Evolutionary conservation across 2,329 filamentous ascomycete species (phyloP).

Genomic region (Niveomyces coronatus): DNA sequence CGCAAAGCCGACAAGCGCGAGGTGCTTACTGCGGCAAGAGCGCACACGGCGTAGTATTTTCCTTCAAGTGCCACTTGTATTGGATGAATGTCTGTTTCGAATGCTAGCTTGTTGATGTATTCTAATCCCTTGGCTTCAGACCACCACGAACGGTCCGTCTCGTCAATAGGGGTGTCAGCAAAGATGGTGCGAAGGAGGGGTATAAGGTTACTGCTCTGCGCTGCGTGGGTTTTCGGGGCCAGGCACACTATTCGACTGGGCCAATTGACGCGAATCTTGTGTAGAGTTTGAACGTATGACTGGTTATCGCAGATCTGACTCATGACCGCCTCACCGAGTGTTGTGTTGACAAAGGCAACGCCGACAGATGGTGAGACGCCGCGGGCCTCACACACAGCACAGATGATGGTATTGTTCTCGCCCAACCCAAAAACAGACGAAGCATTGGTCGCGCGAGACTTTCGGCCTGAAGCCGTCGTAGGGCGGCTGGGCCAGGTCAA

Average conservation of each 20-base stretch:
- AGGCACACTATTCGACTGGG: slow-evolving; percentile 75
- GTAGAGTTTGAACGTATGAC: slow-evolving; percentile 78
- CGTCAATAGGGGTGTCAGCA: slow-evolving; percentile 20
- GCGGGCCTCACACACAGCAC: slow-evolving; percentile 79
- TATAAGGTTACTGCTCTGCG: slow-evolving; percentile 53
- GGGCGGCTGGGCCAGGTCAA: slow-evolving; percentile 19
- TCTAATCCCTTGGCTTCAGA: slow-evolving; percentile 69
- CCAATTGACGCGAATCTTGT: slow-evolving; percentile 73
- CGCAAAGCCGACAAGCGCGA: too few species aligned
- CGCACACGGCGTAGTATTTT: slow-evolving; percentile 80
- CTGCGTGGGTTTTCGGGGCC: slow-evolving; percentile 53
- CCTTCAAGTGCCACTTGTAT: slow-evolving; percentile 69
- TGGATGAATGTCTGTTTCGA: slow-evolving; percentile 67
- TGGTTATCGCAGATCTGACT: slow-evolving; percentile 91
- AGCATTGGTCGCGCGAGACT: slow-evolving; percentile 28
- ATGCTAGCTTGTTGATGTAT: slow-evolving; percentile 69
- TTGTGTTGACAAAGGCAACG: slow-evolving; percentile 76
- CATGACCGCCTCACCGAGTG: slow-evolving; percentile 72
- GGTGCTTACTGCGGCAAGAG: slow-evolving; percentile 66
- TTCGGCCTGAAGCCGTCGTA: slow-evolving; percentile 34
- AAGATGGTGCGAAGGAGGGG: slow-evolving; percentile 10
- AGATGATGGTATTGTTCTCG: slow-evolving; percentile 65
- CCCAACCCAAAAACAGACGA: slow-evolving; percentile 32
- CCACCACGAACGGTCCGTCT: slow-evolving; percentile 72
- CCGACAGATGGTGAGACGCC: slow-evolving; percentile 77